Conservation (phyloP, 371 early-diverging fungal species). For the Mucor mucedo region DNA sequence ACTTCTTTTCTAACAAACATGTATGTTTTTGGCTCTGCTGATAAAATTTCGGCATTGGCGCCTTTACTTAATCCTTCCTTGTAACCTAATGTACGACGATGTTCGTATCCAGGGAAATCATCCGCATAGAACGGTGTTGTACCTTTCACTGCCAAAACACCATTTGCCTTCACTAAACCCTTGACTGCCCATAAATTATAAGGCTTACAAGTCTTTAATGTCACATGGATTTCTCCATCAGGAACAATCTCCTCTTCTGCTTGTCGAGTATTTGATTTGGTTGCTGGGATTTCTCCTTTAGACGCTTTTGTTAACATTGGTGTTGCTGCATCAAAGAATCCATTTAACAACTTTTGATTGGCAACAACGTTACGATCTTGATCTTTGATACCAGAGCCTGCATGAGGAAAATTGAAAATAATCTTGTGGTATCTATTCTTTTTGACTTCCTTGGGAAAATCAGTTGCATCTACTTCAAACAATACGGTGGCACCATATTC, state of each 20-base stretch:
- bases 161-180: constrained; percentile 71
- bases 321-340: constrained; percentile 73
- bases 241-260: constrained; percentile 16
- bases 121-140: constrained; percentile 70
- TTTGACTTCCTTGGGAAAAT: constrained; percentile 64
- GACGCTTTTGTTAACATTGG: constrained; percentile 48
- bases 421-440: constrained; percentile 73
- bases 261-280: constrained; percentile 10
- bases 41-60: constrained; percentile 81
- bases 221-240: constrained; percentile 79
- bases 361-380: constrained; percentile 83
- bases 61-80: constrained; percentile 77
- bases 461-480: constrained; percentile 84
- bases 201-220: constrained; percentile 85
- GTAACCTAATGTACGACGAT: constrained; percentile 93
- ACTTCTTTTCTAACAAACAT: constrained; percentile 68
- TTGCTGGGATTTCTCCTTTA: constrained; percentile 28
- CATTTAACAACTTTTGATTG: constrained; percentile 80
- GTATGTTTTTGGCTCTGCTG: constrained; percentile 71
- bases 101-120: constrained; percentile 88
- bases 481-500: constrained; percentile 70
- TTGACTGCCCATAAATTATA: constrained; percentile 90
- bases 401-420: constrained; percentile 97
- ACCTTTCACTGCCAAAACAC: constrained; percentile 57
- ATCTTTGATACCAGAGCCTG: constrained; percentile 92